A percentile compares a stretch with the other conserved stretches of the same genome.
These are phyloP conservation scores for Naganishia sp. DNA, from an alignment of 1,284 basidiomycete genomes.

Conservation along the genomic window DNA sequence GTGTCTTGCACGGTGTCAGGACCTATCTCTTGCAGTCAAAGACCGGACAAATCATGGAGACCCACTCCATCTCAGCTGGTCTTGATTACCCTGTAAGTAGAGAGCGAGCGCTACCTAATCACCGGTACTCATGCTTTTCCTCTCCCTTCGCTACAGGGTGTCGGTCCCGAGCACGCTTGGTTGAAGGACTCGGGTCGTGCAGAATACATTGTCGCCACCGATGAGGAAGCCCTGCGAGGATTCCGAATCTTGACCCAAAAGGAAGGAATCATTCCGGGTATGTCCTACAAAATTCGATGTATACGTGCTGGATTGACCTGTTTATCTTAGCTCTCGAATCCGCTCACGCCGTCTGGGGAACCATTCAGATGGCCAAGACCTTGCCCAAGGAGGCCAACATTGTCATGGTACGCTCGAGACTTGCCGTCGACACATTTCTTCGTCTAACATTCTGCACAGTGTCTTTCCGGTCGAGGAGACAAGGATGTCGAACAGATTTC, in stretches of 20 bases:
- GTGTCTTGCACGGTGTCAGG: conserved; percentile 92
- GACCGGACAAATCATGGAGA: conserved; percentile 92
- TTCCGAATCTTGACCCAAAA: conserved; percentile 88
- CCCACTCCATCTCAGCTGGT: conserved; percentile 95
- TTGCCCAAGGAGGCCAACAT: conserved; percentile 82
- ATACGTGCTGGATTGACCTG: conserved; percentile 29
- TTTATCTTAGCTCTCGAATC: conserved; percentile 76
- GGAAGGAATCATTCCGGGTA: conserved; percentile 96
- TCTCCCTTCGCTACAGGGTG: conserved; percentile 58
- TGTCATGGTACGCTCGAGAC: conserved; percentile 70
- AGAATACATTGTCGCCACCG: conserved; percentile 89
- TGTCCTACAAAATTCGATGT: conserved; percentile 40
- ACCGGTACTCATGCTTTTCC: conserved; percentile 36
- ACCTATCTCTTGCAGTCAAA: conserved; percentile 91
- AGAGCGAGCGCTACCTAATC: not conserved
- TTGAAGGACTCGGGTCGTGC: conserved; percentile 91
- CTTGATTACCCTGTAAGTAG: conserved; percentile 71
- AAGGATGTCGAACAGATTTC: conserved; percentile 94
- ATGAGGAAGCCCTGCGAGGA: conserved; percentile 87
- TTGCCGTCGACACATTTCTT: not conserved
- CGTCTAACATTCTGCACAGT: conserved; percentile 57
- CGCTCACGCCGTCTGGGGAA: conserved; percentile 92
- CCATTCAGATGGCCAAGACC: conserved; percentile 79
- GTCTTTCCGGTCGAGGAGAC: conserved; percentile 85
- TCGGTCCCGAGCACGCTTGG: conserved; percentile 97